Evolutionary conservation across 78 protist species (phyloP), one percentile per base, ranked within the genome.

Genomic region (Chrysochromulina tobinii): DNA sequence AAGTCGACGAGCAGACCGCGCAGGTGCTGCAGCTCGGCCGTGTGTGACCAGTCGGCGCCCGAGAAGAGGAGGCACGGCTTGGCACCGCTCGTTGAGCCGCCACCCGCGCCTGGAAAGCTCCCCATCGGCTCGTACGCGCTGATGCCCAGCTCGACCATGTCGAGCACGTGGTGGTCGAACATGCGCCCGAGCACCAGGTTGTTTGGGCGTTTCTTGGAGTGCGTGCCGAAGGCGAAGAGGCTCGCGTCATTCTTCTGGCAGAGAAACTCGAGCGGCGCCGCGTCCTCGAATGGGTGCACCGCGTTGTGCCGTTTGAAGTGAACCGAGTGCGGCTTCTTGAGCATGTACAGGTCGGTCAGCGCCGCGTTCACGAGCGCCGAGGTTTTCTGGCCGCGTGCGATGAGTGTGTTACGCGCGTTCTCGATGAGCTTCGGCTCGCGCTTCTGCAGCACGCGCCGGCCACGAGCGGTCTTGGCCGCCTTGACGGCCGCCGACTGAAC

Each of bases 121-220:
- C 25, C 57, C 77, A 97, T 61, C 55, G 94, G n/a, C 59, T 61
- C 21, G 88, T 27, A 83, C 66, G 66, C 23, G 51, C 57, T 87
- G 25, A 98, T 79, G 53, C 94, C 96, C 23, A 98, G 66, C 87
- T 98, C 99, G 54, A 90, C 18, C 99, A 98, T 97, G 90, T 98
- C 99, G 21, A 95, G 89, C 21, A 97, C 5, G 11, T 94, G 94
- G 89, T 75, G 72, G 64, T 98, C 93, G 85, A 97, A 97, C 68
- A 69, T 84, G 14, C 99, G 93, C 48, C 98, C 99, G 48, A 98
- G 20, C 8, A 95, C 92, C 53, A 98, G 77, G 89, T 96, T 95
- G 81, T 97, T 38, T 25, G 98, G 98, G 7, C 98, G 91, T 88
- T 98, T 97, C 77, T 98, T 97, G 51, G 92, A 50, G 92, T 95